Evolutionary conservation across 2,329 filamentous ascomycete species (phyloP).

Genomic region (Leptosphaerulina australis): DNA sequence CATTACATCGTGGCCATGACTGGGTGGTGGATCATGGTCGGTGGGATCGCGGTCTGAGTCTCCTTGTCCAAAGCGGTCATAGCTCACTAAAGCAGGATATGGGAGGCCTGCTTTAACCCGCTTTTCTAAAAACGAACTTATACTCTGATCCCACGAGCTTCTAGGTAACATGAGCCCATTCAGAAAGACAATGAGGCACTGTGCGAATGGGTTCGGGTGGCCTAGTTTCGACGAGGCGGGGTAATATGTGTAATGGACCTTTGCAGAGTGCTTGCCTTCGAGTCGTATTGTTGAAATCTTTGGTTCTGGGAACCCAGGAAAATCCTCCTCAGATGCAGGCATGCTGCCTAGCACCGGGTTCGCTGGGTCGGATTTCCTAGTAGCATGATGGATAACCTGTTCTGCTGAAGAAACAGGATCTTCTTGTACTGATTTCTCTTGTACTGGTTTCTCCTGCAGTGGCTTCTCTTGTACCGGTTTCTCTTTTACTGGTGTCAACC

Average conservation of each 20-base stretch:
- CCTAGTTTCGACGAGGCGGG: constrained; percentile 33
- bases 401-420: constrained; percentile 3
- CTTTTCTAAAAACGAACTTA: constrained; percentile 40
- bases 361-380: constrained; percentile 1
- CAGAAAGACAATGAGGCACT: constrained; percentile 52
- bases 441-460: background rate
- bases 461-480: background rate
- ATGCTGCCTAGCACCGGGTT: constrained; percentile 19
- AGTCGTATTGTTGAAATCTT: constrained; percentile 37
- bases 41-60: constrained; percentile 55
- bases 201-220: constrained; percentile 42
- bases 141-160: constrained; percentile 47
- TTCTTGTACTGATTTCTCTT: no score
- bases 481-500: constrained; percentile 8
- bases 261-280: constrained; percentile 38
- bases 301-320: constrained; percentile 39
- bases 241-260: constrained; percentile 45
- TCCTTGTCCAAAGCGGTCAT: constrained; percentile 66
- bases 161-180: constrained; percentile 54
- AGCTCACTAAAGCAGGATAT: constrained; percentile 57
- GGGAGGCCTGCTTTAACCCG: constrained; percentile 29
- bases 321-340: constrained; percentile 36
- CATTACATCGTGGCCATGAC: constrained; percentile 57
- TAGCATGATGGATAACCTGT: constrained; percentile 10
- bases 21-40: constrained; percentile 40